Base-by-base conservation (phyloP, 306 rosid species). In the Hippophae tibetana region DNA sequence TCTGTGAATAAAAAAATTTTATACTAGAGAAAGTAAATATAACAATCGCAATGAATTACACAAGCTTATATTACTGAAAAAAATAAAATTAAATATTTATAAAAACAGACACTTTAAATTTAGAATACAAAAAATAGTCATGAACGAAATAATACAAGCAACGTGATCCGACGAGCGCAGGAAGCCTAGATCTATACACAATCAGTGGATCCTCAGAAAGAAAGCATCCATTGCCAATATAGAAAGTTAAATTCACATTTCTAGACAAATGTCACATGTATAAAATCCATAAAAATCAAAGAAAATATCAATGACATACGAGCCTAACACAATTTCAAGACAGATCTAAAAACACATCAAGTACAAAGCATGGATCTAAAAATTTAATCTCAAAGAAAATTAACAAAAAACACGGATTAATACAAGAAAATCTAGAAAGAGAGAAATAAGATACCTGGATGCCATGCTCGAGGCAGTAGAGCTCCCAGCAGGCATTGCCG, bases 401-500 rank as follows among this genome's bases (percentile, higher is more conserved):
- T 5, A 46, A 14, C 6, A 31, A 41, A 55, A 55, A 49, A 5
- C 44, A 9, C 45, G 61, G 50, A 66, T 47, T 8, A 14, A 46
- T 10, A 10, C 23, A 10, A 44, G n/a, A 31, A 5, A 58, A 1
- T 6, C 13, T 7, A 60, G 27, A 8, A 41, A 23, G 6, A 50
- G 2, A 12, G 8, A 56, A 50, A 9, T 42, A 18, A 50, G 46
- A 44, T 2, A 89, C 97, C 74, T 83, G 95, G 58, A 89, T 83
- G 44, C 97, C 97, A 57, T 89, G 97, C 71, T 89, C 97, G 6
- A 89, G 95, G 48, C 97, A 89, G 78, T 86, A 89, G 68, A 89
- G 95, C 74, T 89, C 97, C 97, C 97, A 89, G 81, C 97, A 89
- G 11, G 97, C 85, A 78, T 89, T 89, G 74, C 97, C 97, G 65